phyloP scores from a whole-genome alignment of 1,284 basidiomycete species.

The Puccinia hordei region DNA sequence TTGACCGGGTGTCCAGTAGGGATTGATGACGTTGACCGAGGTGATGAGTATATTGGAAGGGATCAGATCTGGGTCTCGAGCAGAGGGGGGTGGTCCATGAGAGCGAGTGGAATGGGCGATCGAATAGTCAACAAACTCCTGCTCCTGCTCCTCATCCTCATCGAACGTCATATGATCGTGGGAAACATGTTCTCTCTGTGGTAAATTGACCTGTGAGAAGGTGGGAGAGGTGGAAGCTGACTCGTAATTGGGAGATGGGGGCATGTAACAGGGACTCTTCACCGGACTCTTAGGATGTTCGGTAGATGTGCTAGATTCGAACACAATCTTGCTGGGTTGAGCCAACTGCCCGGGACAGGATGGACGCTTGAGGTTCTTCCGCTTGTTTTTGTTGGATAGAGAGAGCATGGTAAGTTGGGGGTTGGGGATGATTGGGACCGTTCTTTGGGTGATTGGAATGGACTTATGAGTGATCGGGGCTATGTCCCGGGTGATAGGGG shows the following conservation, averaged over 20 bases:
- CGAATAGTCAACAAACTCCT: slow-evolving; percentile 8
- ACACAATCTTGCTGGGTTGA: slow-evolving; percentile 44
- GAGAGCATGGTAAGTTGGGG: slow-evolving; percentile 37
- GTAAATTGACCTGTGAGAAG: not conserved
- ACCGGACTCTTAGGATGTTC: not conserved
- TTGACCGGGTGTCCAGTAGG: slow-evolving; percentile 35
- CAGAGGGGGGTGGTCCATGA: slow-evolving; percentile 38
- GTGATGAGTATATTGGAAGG: slow-evolving; percentile 33
- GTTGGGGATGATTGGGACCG: slow-evolving; percentile 29
- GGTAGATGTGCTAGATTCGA: not conserved
- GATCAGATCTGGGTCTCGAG: slow-evolving; percentile 1
- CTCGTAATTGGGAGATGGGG: slow-evolving; percentile 15
- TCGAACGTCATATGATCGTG: not conserved
- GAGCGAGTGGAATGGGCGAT: not conserved
- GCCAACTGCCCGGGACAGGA: not conserved
- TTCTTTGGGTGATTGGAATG: not conserved
- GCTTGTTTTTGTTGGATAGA: slow-evolving; percentile 49
- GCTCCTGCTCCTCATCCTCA: not conserved
- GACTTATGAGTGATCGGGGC: not conserved
- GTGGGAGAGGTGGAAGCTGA: not conserved
- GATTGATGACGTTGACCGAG: slow-evolving; percentile 30
- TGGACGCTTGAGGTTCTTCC: slow-evolving; percentile 33
- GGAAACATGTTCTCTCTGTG: not conserved
- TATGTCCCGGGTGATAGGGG: not conserved
- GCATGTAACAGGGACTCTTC: slow-evolving; percentile 29